Conservation (phyloP, 768 basidiomycete genomes). For the Myochromella boudieri region DNA sequence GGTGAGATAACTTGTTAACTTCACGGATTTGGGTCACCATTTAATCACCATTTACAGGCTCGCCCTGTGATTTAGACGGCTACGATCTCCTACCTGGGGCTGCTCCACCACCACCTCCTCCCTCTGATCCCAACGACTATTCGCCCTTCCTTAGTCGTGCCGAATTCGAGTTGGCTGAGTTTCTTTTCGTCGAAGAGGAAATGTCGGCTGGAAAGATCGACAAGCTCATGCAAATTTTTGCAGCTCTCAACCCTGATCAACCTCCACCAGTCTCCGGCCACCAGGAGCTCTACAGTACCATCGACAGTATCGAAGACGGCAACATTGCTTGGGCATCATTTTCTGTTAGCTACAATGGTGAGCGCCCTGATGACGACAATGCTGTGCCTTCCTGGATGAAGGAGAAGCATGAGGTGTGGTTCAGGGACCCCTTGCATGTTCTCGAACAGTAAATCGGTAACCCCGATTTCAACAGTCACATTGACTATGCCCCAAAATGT, state of each 20-base stretch:
- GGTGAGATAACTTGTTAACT: too few relatives aligned
- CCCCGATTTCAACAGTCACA: constrained; percentile 8
- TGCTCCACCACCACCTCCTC: background rate
- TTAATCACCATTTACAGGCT: too few relatives aligned
- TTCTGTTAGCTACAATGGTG: constrained; percentile 23
- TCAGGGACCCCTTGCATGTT: background rate
- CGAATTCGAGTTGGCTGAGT: constrained; percentile 10
- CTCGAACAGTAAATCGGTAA: constrained; percentile 4
- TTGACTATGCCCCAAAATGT: constrained; percentile 21
- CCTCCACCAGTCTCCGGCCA: constrained; percentile 21
- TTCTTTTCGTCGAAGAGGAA: too few relatives aligned
- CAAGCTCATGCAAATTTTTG: constrained; percentile 10
- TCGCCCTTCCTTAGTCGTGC: constrained; percentile 6
- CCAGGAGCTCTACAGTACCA: constrained; percentile 23
- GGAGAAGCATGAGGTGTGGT: too few relatives aligned
- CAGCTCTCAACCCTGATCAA: constrained; percentile 1
- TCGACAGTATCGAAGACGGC: constrained; percentile 25
- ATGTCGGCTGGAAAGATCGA: constrained; percentile 14
- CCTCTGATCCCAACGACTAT: constrained; percentile 1
- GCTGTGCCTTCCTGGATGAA: constrained; percentile 3
- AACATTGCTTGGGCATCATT: constrained; percentile 29
- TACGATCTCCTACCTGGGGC: background rate
- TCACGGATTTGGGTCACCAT: too few relatives aligned
- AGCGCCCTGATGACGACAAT: constrained; percentile 11
- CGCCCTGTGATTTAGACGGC: too few relatives aligned